A percentile compares a stretch with the other conserved stretches of the same genome.
These are phyloP conservation scores for Suillus lakei DNA, from an alignment of 768 basidiomycete species.

Conservation along the genomic window DNA sequence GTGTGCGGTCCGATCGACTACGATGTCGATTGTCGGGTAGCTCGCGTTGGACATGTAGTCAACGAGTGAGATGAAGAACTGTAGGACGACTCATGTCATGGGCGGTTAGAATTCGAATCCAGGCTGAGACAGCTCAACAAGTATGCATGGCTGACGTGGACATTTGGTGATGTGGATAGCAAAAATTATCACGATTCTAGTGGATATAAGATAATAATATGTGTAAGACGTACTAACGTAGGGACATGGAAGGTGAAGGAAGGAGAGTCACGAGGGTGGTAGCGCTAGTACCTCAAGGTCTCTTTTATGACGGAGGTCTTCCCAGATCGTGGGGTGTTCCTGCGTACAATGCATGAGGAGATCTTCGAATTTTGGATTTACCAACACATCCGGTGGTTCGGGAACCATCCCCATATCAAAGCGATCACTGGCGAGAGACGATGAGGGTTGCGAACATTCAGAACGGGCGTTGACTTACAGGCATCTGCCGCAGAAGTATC, in stretches of 20 bases:
- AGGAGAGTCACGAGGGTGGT: not conserved
- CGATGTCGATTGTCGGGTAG: not conserved
- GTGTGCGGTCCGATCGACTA: conserved; percentile 18
- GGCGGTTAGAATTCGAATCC: not conserved
- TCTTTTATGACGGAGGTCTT: conserved; percentile 36
- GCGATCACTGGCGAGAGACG: conserved; percentile 24
- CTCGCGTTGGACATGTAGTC: conserved; percentile 2
- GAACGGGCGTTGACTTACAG: conserved; percentile 41
- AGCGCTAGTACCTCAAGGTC: conserved; percentile 9
- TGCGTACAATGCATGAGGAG: conserved; percentile 53
- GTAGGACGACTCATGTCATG: not conserved
- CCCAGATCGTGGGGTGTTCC: conserved; percentile 56
- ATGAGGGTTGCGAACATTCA: not conserved
- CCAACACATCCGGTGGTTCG: conserved; percentile 34
- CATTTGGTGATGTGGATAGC: not conserved
- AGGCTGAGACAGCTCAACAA: not conserved
- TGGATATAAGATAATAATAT: conserved; percentile 16
- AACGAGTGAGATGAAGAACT: not conserved
- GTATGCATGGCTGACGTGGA: conserved; percentile 1
- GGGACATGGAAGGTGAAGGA: not conserved
- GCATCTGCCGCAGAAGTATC: conserved; percentile 54
- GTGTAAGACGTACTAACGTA: conserved; percentile 14
- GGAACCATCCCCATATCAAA: conserved; percentile 29
- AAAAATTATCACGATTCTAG: conserved; percentile 22
- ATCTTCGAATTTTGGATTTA: conserved; percentile 40